Evolutionary conservation across 192 early-diverging fungal genomes (phyloP).

Genomic region (Coemansia sp.): DNA sequence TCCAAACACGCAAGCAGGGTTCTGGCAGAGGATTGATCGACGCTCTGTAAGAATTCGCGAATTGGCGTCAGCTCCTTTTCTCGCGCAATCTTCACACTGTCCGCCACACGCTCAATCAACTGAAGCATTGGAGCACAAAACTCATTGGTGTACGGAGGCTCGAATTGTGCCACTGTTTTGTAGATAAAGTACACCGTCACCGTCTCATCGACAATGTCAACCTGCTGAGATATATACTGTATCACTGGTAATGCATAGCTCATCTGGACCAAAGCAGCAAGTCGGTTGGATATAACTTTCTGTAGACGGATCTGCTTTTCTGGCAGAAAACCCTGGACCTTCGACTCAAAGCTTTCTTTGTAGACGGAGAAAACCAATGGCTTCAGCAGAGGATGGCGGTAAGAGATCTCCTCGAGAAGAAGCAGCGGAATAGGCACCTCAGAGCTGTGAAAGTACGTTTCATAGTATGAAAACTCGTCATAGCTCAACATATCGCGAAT

Average conservation of each 20-base stretch:
- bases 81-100: conserved; percentile 28
- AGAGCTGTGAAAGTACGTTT: conserved; percentile 66
- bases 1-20: conserved; percentile 8
- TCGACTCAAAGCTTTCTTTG: conserved; percentile 61
- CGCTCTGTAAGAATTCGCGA: conserved; percentile 25
- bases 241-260: conserved; percentile 65
- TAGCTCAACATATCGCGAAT: conserved; percentile 62
- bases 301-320: conserved; percentile 69
- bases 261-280: conserved; percentile 66
- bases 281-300: conserved; percentile 66
- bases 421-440: conserved; percentile 63
- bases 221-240: conserved; percentile 58
- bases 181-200: conserved; percentile 67
- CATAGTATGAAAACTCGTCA: conserved; percentile 61
- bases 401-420: conserved; percentile 76
- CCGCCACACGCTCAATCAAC: conserved; percentile 25
- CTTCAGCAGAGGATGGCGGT: conserved; percentile 68
- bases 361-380: conserved; percentile 65
- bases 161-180: conserved; percentile 31
- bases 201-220: conserved; percentile 66
- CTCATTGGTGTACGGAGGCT: conserved; percentile 30
- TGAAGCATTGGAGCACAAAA: conserved; percentile 31
- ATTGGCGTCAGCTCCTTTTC: conserved; percentile 27
- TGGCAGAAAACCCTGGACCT: conserved; percentile 57
- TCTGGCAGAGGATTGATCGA: conserved; percentile 21